Conservation (phyloP, 108 stramenopile species). For the Ochromonas danica region DNA sequence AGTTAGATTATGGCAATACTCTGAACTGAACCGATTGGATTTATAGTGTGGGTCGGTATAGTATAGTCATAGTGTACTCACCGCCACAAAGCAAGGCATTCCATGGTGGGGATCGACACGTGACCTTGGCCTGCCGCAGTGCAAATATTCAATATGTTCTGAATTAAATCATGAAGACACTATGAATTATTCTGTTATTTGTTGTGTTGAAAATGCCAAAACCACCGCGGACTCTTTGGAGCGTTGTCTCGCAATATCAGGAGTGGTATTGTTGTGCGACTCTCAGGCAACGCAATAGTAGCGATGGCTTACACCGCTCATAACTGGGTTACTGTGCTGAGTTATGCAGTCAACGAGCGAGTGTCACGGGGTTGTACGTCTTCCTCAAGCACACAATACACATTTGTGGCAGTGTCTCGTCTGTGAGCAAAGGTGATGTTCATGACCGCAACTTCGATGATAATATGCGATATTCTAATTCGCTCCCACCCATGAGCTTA, state of each 20-base stretch:
- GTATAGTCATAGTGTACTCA: too few species aligned
- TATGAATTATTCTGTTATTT: not conserved
- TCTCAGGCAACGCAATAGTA: not conserved
- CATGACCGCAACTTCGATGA: conserved; percentile 6
- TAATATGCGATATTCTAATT: not conserved
- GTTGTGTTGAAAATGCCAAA: not conserved
- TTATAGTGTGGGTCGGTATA: too few species aligned
- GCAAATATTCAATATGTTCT: conserved; percentile 3
- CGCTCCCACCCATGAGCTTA: not conserved
- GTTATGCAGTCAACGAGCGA: not conserved
- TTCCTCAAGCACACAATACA: not conserved
- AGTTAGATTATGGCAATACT: too few species aligned
- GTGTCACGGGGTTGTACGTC: not conserved
- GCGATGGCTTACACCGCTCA: not conserved
- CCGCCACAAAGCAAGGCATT: too few species aligned
- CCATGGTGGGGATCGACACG: too few species aligned
- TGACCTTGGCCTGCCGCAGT: too few species aligned
- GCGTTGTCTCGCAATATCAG: not conserved
- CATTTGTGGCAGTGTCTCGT: not conserved
- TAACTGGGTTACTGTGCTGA: conserved; percentile 1
- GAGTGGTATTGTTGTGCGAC: not conserved
- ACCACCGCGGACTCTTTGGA: too few species aligned
- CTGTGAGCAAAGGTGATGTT: not conserved
- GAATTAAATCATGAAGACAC: not conserved
- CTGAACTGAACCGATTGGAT: too few species aligned